These are phyloP conservation scores for Phytophthora megakarya DNA, from an alignment of 352 stramenopile genomes.

Conservation along the genomic window DNA sequence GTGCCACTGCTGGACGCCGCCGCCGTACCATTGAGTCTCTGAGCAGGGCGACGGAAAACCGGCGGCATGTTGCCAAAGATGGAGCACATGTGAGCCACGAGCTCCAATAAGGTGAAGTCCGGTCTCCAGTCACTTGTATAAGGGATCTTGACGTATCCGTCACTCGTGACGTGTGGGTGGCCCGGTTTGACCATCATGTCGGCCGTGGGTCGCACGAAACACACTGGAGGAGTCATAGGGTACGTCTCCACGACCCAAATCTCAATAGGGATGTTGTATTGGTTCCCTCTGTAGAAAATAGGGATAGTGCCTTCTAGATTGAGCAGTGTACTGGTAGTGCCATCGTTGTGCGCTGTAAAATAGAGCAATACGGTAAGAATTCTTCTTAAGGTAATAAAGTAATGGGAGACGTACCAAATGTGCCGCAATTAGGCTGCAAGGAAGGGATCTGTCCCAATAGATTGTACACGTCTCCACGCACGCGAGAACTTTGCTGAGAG, in stretches of 20 bases:
- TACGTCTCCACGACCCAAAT: conserved; percentile 90
- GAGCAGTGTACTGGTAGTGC: conserved; percentile 82
- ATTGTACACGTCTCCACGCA: conserved; percentile 86
- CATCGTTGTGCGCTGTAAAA: conserved; percentile 80
- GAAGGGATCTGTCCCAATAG: conserved; percentile 86
- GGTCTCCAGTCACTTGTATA: conserved; percentile 84
- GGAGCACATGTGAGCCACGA: conserved; percentile 89
- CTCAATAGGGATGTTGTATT: conserved; percentile 92
- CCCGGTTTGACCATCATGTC: conserved; percentile 90
- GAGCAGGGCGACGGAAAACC: conserved; percentile 75
- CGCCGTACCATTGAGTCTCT: conserved; percentile 40
- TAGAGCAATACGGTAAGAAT: background rate
- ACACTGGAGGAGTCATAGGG: conserved; percentile 78
- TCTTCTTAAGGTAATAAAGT: background rate
- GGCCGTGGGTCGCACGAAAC: conserved; percentile 84
- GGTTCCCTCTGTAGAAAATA: conserved; percentile 89
- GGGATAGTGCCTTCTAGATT: conserved; percentile 90
- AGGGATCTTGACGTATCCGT: conserved; percentile 87
- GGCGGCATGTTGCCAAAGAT: conserved; percentile 89
- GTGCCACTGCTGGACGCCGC: conserved; percentile 31
- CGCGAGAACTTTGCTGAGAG: conserved; percentile 77
- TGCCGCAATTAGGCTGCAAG: conserved; percentile 83
- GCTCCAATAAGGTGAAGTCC: conserved; percentile 84
- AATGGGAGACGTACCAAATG: conserved; percentile 54
- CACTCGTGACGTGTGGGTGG: conserved; percentile 85